Conservation (phyloP, 2,329 filamentous ascomycete species). For the Penicillium sp. region DNA sequence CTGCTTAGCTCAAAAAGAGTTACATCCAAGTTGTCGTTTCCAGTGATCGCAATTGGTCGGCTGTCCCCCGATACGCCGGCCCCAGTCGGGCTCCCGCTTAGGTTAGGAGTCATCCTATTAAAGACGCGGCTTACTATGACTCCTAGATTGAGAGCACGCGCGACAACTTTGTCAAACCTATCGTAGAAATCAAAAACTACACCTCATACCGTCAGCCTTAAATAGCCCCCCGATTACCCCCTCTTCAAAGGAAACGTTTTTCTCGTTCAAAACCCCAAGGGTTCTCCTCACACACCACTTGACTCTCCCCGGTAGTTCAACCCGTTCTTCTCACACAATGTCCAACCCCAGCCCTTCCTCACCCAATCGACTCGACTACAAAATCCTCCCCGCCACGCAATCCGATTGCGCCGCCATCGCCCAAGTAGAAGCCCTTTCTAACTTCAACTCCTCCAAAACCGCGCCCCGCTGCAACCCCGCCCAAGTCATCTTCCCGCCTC, state of each 20-base stretch:
- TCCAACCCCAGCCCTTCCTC: not conserved
- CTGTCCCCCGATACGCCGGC: not conserved
- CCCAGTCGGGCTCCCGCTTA: not conserved
- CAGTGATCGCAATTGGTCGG: too few relatives aligned
- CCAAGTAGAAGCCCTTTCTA: conserved; percentile 39
- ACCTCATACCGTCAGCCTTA: too few relatives aligned
- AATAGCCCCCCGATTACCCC: too few relatives aligned
- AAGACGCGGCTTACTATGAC: not conserved
- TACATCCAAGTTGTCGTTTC: too few relatives aligned
- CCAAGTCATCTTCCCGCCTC: conserved; percentile 3
- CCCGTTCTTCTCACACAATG: not conserved
- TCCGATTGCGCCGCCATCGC: conserved; percentile 11
- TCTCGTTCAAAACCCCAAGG: too few relatives aligned
- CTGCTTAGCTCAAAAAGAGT: too few relatives aligned
- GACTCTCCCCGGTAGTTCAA: too few relatives aligned
- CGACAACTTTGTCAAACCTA: too few relatives aligned
- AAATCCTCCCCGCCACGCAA: conserved; percentile 13
- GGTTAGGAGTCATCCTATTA: not conserved
- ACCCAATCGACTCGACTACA: conserved; percentile 1
- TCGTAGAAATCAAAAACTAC: too few relatives aligned
- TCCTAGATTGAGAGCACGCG: not conserved
- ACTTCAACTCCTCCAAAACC: conserved; percentile 2
- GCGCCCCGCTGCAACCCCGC: not conserved
- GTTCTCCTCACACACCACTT: too few relatives aligned
- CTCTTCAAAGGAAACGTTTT: too few relatives aligned